Base-by-base conservation (phyloP, 2,329 filamentous ascomycete genomes). In the Dissoconium aciculare region DNA sequence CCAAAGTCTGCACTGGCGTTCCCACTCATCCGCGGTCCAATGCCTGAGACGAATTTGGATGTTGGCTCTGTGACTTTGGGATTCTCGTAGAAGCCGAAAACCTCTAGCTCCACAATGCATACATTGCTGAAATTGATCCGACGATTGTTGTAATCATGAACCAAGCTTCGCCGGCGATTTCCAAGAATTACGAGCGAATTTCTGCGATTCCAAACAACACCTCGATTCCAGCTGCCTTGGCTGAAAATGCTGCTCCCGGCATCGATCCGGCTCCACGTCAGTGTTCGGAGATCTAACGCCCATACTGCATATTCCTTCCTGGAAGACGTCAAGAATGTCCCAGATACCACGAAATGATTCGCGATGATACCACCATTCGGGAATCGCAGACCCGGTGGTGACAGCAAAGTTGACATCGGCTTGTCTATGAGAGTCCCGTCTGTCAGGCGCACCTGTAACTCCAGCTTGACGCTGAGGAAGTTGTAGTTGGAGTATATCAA, bases 401-500 rank as follows among this genome's bases (percentile, higher is more conserved):
- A 91, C 38, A 84, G 82, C 4, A 72, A 69, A 11, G 81, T 79
- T 11, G 76, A 75, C 87, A 98, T 95, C 15, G 79, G 71, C 56
- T 81, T 85, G 54, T 98, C 89, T 1, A 74, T 71, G 31, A 98
- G 60, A 0, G 73, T 74, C 16, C 89, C 87, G 52, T 95, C 85
- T 1, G 82, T 71, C 5, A 79, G 66, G 31, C 89, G 73, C 28
- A 98, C 73, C 55, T 95, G 89, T 21, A 98, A 63, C 55, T 98
- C 89, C 14, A 98, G 63, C 53, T 93, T 95, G 42, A 98, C 89
- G 46, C 98, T 87, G 33, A 98, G 57, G 49, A 98, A 98, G 56
- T 98, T 95, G 58, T 98, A 98, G 53, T 98, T 98, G 14, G 87
- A 95, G 55, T 98, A 98, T 27, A 98, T 91, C 39, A 98, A 67